Conservation (phyloP, 257 asterid genomes). For the Fraxinus pennsylvanica region DNA sequence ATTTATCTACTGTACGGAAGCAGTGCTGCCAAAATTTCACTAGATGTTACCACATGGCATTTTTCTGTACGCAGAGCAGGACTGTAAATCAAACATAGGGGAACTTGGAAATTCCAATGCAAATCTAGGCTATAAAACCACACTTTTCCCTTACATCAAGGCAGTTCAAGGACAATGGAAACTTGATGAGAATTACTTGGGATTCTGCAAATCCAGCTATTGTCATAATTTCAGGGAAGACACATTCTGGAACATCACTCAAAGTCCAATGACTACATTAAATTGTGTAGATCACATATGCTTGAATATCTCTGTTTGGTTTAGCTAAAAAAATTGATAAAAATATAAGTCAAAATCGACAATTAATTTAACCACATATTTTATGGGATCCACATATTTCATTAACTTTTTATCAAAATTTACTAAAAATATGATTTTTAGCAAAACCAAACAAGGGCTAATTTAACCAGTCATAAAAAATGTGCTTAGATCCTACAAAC, state of each 20-base stretch:
- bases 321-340: too few species aligned
- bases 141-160: conserved; percentile 1
- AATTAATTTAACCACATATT: too few species aligned
- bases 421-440: too few species aligned
- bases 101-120: not conserved
- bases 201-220: conserved; percentile 6
- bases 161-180: not conserved
- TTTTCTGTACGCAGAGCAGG: too few species aligned
- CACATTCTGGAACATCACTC: conserved; percentile 3
- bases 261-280: not conserved
- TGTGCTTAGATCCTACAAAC: conserved; percentile 16
- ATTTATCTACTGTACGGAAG: too few species aligned
- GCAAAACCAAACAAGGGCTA: too few species aligned
- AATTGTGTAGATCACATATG: not conserved
- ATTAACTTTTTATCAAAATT: too few species aligned
- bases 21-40: too few species aligned
- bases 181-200: not conserved
- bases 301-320: not conserved
- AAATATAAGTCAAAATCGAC: too few species aligned
- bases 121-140: not conserved
- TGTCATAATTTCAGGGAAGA: not conserved
- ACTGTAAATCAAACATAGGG: not conserved
- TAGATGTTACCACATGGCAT: too few species aligned
- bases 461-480: not conserved
- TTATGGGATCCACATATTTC: too few species aligned